phyloP scores from a whole-genome alignment of 2,329 filamentous ascomycete species.

The Aspergillus sclerotialis region DNA sequence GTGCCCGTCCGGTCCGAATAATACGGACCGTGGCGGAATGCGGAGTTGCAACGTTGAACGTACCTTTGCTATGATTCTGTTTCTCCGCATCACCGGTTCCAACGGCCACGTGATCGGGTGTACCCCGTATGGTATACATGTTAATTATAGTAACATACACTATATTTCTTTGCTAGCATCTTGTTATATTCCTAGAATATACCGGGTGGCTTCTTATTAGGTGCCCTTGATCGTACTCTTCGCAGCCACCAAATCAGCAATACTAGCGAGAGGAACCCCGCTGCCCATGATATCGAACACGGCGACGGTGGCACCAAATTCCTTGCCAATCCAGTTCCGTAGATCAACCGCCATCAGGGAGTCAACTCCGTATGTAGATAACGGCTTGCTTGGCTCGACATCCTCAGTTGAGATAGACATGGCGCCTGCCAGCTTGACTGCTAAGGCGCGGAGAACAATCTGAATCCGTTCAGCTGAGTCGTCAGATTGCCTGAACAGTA shows the following conservation, averaged over 20 bases:
- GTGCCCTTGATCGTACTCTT: neutral
- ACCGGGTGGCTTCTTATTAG: neutral
- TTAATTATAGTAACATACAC: too few relatives aligned
- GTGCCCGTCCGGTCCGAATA: too few relatives aligned
- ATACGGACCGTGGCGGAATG: too few relatives aligned
- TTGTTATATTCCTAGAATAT: too few relatives aligned
- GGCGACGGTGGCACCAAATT: conserved; percentile 15
- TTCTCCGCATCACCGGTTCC: too few relatives aligned
- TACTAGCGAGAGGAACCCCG: neutral
- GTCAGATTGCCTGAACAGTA: neutral
- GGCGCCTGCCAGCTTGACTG: neutral
- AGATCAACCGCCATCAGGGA: conserved; percentile 20
- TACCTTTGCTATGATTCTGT: too few relatives aligned
- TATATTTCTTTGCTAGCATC: too few relatives aligned
- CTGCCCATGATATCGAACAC: conserved; percentile 19
- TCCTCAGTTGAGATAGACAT: neutral
- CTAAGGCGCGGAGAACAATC: neutral
- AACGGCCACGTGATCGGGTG: too few relatives aligned
- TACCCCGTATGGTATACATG: too few relatives aligned
- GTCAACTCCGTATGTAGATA: conserved; percentile 17
- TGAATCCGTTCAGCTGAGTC: neutral
- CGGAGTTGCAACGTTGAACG: too few relatives aligned
- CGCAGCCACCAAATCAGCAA: neutral
- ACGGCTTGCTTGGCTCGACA: conserved; percentile 4
- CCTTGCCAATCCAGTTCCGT: conserved; percentile 18